Evolutionary conservation across 768 basidiomycete species (phyloP).

Genomic region (Podaxis carcinomalis): DNA sequence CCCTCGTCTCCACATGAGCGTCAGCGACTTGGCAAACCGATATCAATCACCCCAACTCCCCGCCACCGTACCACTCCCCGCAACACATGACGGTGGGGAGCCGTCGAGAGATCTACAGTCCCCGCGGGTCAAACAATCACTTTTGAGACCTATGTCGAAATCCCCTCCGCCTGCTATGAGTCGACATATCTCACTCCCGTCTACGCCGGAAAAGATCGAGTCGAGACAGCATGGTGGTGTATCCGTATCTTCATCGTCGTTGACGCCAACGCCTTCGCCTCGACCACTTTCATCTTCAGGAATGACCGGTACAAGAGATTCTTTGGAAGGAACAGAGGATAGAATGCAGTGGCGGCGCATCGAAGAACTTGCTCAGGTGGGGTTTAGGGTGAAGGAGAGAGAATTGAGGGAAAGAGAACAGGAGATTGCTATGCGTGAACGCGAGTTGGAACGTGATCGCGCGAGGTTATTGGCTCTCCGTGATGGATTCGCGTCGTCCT

Average conservation of each 20-base stretch:
- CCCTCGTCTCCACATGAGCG: conserved; percentile 60
- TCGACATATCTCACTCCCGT: conserved; percentile 27
- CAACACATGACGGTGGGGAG: background rate
- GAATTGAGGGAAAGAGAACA: conserved; percentile 49
- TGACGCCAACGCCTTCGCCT: conserved; percentile 9
- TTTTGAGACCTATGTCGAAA: background rate
- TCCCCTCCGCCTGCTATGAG: conserved; percentile 22
- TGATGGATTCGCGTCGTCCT: conserved; percentile 17
- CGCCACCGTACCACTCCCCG: conserved; percentile 21
- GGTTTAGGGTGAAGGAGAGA: conserved; percentile 52
- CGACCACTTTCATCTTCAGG: background rate
- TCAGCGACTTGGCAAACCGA: conserved; percentile 57
- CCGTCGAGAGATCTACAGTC: background rate
- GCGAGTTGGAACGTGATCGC: conserved; percentile 57
- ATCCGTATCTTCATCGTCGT: conserved; percentile 11
- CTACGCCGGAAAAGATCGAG: conserved; percentile 15
- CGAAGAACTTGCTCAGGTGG: conserved; percentile 48
- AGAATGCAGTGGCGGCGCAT: conserved; percentile 32
- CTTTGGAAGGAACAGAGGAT: conserved; percentile 23
- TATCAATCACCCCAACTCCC: conserved; percentile 47
- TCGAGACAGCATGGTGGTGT: conserved; percentile 11
- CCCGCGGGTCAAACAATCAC: background rate
- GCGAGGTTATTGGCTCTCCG: conserved; percentile 35
- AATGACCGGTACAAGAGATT: background rate
- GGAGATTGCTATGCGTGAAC: conserved; percentile 47